These are phyloP conservation scores for Lineolata rhizophorae DNA, from an alignment of 495 filamentous ascomycete genomes.

Conservation along the genomic window DNA sequence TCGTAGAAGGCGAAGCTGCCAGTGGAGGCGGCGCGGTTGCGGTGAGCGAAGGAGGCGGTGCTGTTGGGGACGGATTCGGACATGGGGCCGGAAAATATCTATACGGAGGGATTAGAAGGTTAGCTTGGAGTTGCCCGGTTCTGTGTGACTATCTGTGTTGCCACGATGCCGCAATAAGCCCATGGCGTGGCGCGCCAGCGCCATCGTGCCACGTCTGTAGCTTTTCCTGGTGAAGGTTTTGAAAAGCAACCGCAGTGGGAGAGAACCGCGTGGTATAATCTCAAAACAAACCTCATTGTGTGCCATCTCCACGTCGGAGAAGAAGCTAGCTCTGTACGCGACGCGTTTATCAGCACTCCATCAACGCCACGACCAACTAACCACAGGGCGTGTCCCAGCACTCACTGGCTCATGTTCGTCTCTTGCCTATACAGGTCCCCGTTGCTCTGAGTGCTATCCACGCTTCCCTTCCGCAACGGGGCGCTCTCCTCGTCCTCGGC, in stretches of 20 bases:
- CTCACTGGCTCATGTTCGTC: slow-evolving; percentile 55
- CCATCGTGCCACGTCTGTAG: too few relatives aligned
- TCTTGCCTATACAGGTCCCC: slow-evolving; percentile 27
- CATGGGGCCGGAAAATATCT: slow-evolving; percentile 85
- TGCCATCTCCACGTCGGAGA: slow-evolving; percentile 97
- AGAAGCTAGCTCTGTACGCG: slow-evolving; percentile 35
- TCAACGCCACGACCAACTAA: too few relatives aligned
- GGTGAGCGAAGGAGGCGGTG: slow-evolving; percentile 67
- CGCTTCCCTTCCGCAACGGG: too few relatives aligned
- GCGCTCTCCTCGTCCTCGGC: too few relatives aligned
- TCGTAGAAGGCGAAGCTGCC: slow-evolving; percentile 84
- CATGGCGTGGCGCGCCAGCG: too few relatives aligned
- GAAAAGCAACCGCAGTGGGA: too few relatives aligned
- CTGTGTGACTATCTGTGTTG: too few relatives aligned
- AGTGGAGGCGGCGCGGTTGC: slow-evolving; percentile 56
- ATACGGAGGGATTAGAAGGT: slow-evolving; percentile 5
- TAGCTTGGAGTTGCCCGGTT: slow-evolving; percentile 6
- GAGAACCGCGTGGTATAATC: too few relatives aligned
- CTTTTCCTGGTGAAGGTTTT: too few relatives aligned
- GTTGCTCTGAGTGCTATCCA: neutral
- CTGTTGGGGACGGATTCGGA: slow-evolving; percentile 90
- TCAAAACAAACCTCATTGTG: slow-evolving; percentile 81
- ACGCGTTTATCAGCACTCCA: neutral
- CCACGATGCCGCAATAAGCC: too few relatives aligned
- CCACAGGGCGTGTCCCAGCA: too few relatives aligned